Evolutionary conservation across 2,329 filamentous ascomycete genomes (phyloP).

Genomic region (Lomentospora prolificans): DNA sequence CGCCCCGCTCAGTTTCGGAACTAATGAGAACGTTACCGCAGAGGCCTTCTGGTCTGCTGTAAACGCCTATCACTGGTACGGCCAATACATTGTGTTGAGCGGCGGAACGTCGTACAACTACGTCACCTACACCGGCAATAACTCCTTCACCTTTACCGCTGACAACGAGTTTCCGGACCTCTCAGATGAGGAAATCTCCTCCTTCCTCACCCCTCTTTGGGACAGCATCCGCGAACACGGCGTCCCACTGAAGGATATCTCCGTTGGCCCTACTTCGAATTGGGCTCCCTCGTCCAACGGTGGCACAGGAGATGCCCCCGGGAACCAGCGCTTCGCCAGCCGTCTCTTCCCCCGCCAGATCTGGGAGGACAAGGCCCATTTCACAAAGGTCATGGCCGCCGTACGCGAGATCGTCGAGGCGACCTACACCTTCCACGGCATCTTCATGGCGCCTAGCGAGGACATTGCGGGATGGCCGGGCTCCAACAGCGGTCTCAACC

Average conservation of each 20-base stretch:
- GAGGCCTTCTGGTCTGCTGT: slow-evolving; percentile 21
- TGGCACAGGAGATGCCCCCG: slow-evolving; percentile 18
- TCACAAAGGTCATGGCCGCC: slow-evolving; percentile 17
- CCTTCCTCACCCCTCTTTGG: slow-evolving; percentile 32
- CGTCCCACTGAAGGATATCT: slow-evolving; percentile 18
- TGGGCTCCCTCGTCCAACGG: slow-evolving; percentile 9
- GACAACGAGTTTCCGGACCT: slow-evolving; percentile 22
- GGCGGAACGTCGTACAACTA: slow-evolving; percentile 26
- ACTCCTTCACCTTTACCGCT: slow-evolving; percentile 17
- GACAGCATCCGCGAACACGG: slow-evolving; percentile 14
- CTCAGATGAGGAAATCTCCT: slow-evolving; percentile 22
- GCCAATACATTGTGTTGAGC: slow-evolving; percentile 22
- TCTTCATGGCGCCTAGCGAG: slow-evolving; percentile 20
- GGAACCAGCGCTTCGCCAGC: slow-evolving; percentile 21
- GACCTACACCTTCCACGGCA: slow-evolving; percentile 24
- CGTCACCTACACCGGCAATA: slow-evolving; percentile 16
- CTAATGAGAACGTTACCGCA: slow-evolving; percentile 16
- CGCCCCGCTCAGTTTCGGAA: slow-evolving; percentile 18
- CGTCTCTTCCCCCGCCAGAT: slow-evolving; percentile 21
- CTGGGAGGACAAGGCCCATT: slow-evolving; percentile 16
- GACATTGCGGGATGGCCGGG: slow-evolving; percentile 21
- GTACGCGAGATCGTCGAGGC: slow-evolving; percentile 26
- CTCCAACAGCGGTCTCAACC: slow-evolving; percentile 25
- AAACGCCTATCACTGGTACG: slow-evolving; percentile 22
- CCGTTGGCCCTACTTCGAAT: slow-evolving; percentile 11